Evolutionary conservation across 352 stramenopile genomes (phyloP), one percentile per base, ranked within the genome.

Genomic region (Globisporangium iwayamae): DNA sequence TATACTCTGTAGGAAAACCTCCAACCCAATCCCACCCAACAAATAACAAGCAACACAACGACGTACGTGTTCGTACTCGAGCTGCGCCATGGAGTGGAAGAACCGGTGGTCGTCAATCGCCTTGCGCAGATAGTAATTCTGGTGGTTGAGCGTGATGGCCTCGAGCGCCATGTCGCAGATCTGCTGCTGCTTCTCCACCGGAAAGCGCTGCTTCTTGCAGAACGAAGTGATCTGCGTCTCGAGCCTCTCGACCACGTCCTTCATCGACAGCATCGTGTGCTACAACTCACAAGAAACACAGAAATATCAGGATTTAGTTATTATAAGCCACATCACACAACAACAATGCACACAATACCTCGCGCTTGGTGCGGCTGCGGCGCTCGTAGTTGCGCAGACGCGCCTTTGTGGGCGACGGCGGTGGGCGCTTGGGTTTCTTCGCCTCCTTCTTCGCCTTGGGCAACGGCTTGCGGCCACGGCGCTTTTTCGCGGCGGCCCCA

Each of bases 1-100:
- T 47, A 47, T 47, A 32, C 4, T 1, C n/a, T 6, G 13, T 52
- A 20, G 48, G 48, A 25, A 20, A 53, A 52, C n/a, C n/a, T 34
- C 11, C 45, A 52, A 52, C 2, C 2, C 3, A 51, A n/a, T n/a
- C 30, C 4, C 36, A 41, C 36, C 41, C 41, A 52, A 30, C 16
- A n/a, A n/a, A n/a, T n/a, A 34, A 53, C 39, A 53, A 34, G 5
- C 30, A 34, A 56, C 46, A 56, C 22, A 22, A 51, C 1, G 4
- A 61, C 76, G 69, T 82, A 85, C 76, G 56, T 83, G 71, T n/a
- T 84, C 73, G 55, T 78, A 84, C 63, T 86, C 78, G 56, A 86
- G 71, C 52, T 83, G 75, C 43, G 84, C 50, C 78, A 84, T 86
- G 20, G 71, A 81, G 65, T 86, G 78, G 63, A 86, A 86, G 60